Conservation (phyloP, 2,329 filamentous ascomycete species). For the Drechslerella dactyloides region DNA sequence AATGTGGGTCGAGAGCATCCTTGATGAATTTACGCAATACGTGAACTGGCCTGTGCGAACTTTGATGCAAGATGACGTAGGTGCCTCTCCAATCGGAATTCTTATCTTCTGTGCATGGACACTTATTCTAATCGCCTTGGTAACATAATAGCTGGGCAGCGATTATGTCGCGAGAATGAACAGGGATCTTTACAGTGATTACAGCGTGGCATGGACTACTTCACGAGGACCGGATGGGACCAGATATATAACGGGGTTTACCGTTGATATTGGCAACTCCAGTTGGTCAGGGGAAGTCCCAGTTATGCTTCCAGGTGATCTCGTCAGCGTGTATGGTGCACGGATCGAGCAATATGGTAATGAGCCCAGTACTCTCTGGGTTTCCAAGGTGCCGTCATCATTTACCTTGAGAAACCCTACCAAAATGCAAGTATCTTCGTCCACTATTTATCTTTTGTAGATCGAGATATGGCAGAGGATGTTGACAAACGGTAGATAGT, state of each 20-base stretch:
- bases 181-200: constrained; percentile 31
- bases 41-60: constrained; percentile 65
- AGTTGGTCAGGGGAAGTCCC: constrained; percentile 63
- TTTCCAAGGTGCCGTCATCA: constrained; percentile 52
- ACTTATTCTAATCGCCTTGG: not conserved
- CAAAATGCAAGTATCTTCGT: constrained; percentile 15
- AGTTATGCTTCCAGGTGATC: constrained; percentile 63
- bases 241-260: constrained; percentile 54
- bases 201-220: constrained; percentile 50
- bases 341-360: constrained; percentile 64
- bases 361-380: constrained; percentile 64
- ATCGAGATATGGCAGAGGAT: not conserved
- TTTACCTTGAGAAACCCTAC: constrained; percentile 19
- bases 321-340: constrained; percentile 60
- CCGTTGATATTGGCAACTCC: constrained; percentile 23
- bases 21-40: constrained; percentile 59
- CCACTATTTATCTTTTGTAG: not conserved
- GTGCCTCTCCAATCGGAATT: not conserved
- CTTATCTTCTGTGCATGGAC: not conserved
- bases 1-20: constrained; percentile 56
- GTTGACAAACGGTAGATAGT: constrained; percentile 2
- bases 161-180: constrained; percentile 38
- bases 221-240: constrained; percentile 57
- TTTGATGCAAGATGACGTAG: constrained; percentile 65
- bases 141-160: constrained; percentile 10